Conservation (phyloP, 352 stramenopile genomes). For the Phytophthora gonapodyides region DNA sequence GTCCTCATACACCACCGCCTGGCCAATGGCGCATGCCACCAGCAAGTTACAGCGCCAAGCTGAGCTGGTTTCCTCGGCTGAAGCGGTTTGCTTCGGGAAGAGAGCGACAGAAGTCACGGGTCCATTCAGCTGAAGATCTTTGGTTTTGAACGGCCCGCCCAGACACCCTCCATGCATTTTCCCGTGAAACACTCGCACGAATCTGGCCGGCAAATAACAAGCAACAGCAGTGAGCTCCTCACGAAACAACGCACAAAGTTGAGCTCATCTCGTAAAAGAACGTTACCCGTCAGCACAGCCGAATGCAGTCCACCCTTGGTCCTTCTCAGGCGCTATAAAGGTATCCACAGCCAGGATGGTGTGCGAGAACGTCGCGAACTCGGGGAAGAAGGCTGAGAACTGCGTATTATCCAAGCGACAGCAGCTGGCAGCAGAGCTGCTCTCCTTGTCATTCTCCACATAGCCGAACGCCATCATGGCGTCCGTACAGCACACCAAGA, state of each 20-base stretch:
- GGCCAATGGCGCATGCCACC: constrained; percentile 65
- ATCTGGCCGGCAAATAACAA: constrained; percentile 23
- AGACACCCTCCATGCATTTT: constrained; percentile 36
- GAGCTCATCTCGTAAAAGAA: not conserved
- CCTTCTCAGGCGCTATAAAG: constrained; percentile 24
- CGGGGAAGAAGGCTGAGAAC: constrained; percentile 71
- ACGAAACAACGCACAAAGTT: too few relatives aligned
- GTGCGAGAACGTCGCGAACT: constrained; percentile 62
- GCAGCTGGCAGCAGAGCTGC: constrained; percentile 27
- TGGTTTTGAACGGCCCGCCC: constrained; percentile 49
- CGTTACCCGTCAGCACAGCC: constrained; percentile 74
- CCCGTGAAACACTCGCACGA: constrained; percentile 60
- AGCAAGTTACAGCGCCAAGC: constrained; percentile 55
- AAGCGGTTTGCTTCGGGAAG: constrained; percentile 33
- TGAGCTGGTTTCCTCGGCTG: not conserved
- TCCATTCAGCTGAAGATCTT: constrained; percentile 62
- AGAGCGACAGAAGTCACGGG: constrained; percentile 66
- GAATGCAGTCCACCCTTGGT: constrained; percentile 56
- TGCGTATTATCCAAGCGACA: constrained; percentile 60
- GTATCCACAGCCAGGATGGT: constrained; percentile 59
- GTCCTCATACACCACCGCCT: constrained; percentile 61
- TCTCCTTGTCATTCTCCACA: constrained; percentile 41
- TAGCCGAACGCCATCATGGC: constrained; percentile 70
- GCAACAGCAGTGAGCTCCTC: constrained; percentile 1
- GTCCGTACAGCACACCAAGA: constrained; percentile 65